Base-by-base conservation (phyloP, 192 early-diverging fungal genomes). In the Paraglomus brasilianum region DNA sequence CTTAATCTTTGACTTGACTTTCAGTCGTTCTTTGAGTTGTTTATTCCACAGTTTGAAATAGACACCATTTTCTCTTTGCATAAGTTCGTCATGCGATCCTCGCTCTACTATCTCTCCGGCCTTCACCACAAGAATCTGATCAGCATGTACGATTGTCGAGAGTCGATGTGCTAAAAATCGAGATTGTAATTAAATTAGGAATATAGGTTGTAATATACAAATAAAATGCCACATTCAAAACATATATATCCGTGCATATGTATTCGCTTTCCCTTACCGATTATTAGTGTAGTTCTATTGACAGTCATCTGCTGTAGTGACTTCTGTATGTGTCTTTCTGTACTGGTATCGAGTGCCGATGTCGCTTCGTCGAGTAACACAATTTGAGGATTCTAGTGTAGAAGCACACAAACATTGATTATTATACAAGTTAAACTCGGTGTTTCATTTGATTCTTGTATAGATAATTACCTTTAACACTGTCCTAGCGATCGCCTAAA, bases 181-280 rank as follows among this genome's bases (percentile, higher is more conserved):
- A 62, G 14, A 44, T 7, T 76, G 97, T 91, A 76, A n/a, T n/a
- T 95, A 93, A 8, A 97, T 82, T 50, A 90, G 90, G 6, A 95
- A 96, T 53, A 89, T 80, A 22, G 81, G 71, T 14, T 81, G 78
- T n/a, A n/a, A n/a, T n/a, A n/a, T n/a, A n/a, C n/a, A n/a, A n/a
- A n/a, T n/a, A n/a, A n/a, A n/a, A n/a, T n/a, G n/a, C n/a, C n/a
- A n/a, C n/a, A n/a, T n/a, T n/a, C n/a, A n/a, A 30, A 30, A 30
- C 30, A 30, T 62, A 83, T 77, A n/a, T 89, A 87, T 13, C 93
- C 73, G 1, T 93, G 86, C 8, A 85, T 84, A 11, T 93, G 87
- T 95, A 92, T 71, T 96, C 94, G 46, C 83, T 30, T 30, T 8
- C 93, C 86, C 69, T 95, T 89, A 1, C 90, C 92, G 72, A 96